Conservation (phyloP, 2,329 filamentous ascomycete genomes). For the Bipolaris bicolor region DNA sequence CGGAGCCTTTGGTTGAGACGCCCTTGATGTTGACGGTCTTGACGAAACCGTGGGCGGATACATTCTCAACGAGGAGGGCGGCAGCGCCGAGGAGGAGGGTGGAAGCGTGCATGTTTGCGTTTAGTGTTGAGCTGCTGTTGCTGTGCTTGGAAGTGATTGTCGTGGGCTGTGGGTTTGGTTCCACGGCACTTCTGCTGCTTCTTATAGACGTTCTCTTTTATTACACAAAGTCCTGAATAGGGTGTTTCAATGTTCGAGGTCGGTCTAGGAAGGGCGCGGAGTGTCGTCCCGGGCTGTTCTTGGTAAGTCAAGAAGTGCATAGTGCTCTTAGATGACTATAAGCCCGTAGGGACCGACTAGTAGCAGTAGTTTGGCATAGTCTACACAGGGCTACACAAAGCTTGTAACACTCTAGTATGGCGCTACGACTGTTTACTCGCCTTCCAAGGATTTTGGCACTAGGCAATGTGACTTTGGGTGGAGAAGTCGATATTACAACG, state of each 20-base stretch:
- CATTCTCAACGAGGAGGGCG: slow-evolving; percentile 29
- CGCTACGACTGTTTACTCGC: slow-evolving; percentile 5
- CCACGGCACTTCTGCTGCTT: background rate
- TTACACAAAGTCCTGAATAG: background rate
- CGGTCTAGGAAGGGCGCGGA: slow-evolving; percentile 1
- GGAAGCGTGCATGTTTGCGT: slow-evolving; percentile 26
- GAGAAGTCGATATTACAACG: slow-evolving; percentile 20
- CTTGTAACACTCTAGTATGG: slow-evolving; percentile 10
- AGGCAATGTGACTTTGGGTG: background rate
- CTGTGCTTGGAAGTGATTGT: background rate
- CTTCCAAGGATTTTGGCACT: slow-evolving; percentile 1
- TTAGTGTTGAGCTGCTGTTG: background rate
- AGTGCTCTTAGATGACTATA: slow-evolving; percentile 13
- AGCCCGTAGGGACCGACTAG: slow-evolving; percentile 5
- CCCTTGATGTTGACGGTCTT: slow-evolving; percentile 31
- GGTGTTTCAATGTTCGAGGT: background rate
- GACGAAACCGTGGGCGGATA: slow-evolving; percentile 43
- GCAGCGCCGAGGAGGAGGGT: slow-evolving; percentile 26
- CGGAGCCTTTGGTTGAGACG: slow-evolving; percentile 35
- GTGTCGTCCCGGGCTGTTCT: background rate
- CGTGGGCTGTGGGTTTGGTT: background rate
- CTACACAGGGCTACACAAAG: slow-evolving; percentile 1
- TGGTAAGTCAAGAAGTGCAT: slow-evolving; percentile 6
- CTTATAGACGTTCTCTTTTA: slow-evolving; percentile 10
- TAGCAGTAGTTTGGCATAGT: slow-evolving; percentile 11